A percentile compares a stretch with the other conserved stretches of the same genome.
Evolutionary conservation across 2,329 filamentous ascomycete genomes (phyloP).

Genomic region (Plectosphaerella sp.): DNA sequence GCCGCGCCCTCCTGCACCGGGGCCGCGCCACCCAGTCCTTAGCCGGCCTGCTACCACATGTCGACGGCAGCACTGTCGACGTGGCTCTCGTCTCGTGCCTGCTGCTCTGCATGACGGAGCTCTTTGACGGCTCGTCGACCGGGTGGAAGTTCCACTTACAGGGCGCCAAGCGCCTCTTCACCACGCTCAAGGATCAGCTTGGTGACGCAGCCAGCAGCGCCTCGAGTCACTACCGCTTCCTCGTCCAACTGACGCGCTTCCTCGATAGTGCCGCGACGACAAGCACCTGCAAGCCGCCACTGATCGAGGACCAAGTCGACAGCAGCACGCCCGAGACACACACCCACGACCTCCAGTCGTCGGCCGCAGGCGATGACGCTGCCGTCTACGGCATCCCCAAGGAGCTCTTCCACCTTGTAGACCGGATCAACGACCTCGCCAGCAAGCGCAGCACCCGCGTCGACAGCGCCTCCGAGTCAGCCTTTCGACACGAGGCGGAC

Average conservation of each 20-base stretch:
- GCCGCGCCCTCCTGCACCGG: conserved; percentile 24
- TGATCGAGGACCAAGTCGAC: conserved; percentile 25
- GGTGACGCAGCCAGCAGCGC: conserved; percentile 23
- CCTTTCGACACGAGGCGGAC: conserved; percentile 21
- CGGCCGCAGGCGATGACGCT: conserved; percentile 19
- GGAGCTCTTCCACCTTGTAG: conserved; percentile 26
- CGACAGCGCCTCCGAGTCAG: conserved; percentile 21
- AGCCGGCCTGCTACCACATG: conserved; percentile 26
- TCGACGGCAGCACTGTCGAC: conserved; percentile 23
- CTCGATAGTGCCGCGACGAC: conserved; percentile 28
- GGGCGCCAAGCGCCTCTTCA: conserved; percentile 32
- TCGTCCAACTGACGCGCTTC: conserved; percentile 24
- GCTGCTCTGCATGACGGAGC: conserved; percentile 35
- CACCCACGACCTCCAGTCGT: neutral
- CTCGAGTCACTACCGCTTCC: conserved; percentile 27
- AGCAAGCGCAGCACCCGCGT: conserved; percentile 25
- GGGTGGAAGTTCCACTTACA: conserved; percentile 37
- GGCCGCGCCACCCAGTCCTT: conserved; percentile 24
- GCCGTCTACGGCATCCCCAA: conserved; percentile 31
- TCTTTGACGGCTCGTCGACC: conserved; percentile 35
- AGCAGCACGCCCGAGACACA: conserved; percentile 15
- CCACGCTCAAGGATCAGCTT: conserved; percentile 22
- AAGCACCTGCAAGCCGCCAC: conserved; percentile 26
- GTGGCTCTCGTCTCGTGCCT: conserved; percentile 34
- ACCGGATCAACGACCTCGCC: conserved; percentile 25